phyloP scores from a whole-genome alignment of 805 yeast species.

The Helenozyma rhizophorensis region DNA sequence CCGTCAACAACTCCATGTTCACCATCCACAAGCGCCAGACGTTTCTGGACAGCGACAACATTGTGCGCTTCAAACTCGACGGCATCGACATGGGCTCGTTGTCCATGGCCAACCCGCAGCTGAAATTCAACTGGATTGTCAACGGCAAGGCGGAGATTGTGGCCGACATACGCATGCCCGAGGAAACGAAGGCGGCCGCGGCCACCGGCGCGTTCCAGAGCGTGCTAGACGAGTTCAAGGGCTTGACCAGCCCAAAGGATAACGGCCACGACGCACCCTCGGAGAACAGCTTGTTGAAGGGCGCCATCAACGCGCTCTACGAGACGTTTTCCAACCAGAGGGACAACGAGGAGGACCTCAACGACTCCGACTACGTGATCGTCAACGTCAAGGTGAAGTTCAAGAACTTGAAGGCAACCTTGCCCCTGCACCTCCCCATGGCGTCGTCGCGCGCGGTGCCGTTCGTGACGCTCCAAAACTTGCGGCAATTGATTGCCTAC shows the following conservation, averaged over 20 bases:
- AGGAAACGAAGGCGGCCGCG: slow-evolving; percentile 1
- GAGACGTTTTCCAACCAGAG: slow-evolving; percentile 30
- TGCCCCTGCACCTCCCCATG: slow-evolving; percentile 47
- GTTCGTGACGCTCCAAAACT: slow-evolving; percentile 53
- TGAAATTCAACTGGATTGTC: slow-evolving; percentile 66
- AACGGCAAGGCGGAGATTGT: slow-evolving; percentile 61
- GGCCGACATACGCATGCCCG: slow-evolving; percentile 71
- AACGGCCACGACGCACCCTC: slow-evolving; percentile 1
- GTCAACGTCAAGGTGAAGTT: slow-evolving; percentile 65
- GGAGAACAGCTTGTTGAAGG: slow-evolving; percentile 28
- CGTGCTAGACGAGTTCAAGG: slow-evolving; percentile 24
- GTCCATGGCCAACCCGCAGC: slow-evolving; percentile 24
- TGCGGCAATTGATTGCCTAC: slow-evolving; percentile 57
- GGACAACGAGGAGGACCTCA: slow-evolving; percentile 8
- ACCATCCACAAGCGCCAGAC: slow-evolving; percentile 73
- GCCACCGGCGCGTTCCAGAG: slow-evolving; percentile 23
- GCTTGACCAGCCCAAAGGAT: slow-evolving; percentile 11
- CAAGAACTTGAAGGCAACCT: slow-evolving; percentile 54
- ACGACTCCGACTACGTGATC: slow-evolving; percentile 50
- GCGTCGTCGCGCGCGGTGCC: slow-evolving; percentile 49
- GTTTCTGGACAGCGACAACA: slow-evolving; percentile 25
- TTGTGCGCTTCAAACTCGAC: slow-evolving; percentile 37
- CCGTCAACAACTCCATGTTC: slow-evolving; percentile 69
- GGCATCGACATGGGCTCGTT: slow-evolving; percentile 36
- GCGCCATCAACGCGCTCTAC: slow-evolving; percentile 39